Conservation (phyloP, 2,329 filamentous ascomycete species). For the Mariannaea sp. region DNA sequence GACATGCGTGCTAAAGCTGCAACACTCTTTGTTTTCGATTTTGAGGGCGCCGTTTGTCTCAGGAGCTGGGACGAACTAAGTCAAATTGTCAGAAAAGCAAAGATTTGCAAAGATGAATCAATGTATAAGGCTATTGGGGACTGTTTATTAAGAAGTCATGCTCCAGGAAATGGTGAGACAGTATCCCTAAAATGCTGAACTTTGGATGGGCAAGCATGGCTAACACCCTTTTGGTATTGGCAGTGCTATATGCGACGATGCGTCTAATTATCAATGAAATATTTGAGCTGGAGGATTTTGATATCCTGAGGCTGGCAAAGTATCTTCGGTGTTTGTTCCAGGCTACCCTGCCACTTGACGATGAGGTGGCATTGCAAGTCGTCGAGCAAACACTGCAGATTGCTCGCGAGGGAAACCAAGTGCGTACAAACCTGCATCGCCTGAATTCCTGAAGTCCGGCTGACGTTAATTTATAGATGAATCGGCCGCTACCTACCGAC, state of each 20-base stretch:
- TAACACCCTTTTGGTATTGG: conserved; percentile 34
- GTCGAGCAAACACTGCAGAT: conserved; percentile 66
- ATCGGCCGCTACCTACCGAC: conserved; percentile 61
- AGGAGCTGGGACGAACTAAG: conserved; percentile 70
- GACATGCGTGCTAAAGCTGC: conserved; percentile 68
- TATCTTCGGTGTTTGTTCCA: conserved; percentile 82
- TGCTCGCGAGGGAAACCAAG: conserved; percentile 55
- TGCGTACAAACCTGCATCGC: conserved; percentile 37
- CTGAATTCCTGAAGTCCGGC: neutral
- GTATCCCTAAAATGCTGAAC: neutral
- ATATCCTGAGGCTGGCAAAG: conserved; percentile 66
- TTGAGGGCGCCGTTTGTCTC: conserved; percentile 73
- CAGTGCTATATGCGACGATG: conserved; percentile 59
- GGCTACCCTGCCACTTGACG: conserved; percentile 62
- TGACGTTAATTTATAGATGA: conserved; percentile 34
- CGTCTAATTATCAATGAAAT: conserved; percentile 73
- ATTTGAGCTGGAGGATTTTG: conserved; percentile 60
- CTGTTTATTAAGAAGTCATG: conserved; percentile 59
- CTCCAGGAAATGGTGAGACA: conserved; percentile 55
- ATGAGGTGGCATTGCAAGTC: conserved; percentile 61
- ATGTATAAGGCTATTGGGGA: conserved; percentile 70
- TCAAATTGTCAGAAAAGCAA: conserved; percentile 60
- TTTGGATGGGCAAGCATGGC: neutral
- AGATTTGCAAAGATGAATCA: conserved; percentile 48
- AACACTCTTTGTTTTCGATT: conserved; percentile 74